These are phyloP conservation scores for Chytriomyces sp. DNA, from an alignment of 192 early-diverging fungal genomes.

Conservation along the genomic window DNA sequence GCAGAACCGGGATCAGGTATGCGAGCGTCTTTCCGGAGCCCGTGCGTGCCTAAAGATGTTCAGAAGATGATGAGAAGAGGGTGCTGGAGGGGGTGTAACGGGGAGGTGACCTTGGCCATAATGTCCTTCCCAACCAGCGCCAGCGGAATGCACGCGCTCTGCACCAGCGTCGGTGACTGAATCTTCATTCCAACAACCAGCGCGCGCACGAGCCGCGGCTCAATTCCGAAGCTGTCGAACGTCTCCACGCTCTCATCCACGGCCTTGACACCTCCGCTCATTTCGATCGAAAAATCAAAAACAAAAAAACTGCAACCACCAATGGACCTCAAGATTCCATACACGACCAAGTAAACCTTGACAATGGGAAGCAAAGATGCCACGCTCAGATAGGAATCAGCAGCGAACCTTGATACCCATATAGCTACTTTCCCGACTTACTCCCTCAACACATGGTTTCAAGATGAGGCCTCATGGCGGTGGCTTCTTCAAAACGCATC, in stretches of 20 bases:
- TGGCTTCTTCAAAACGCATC: too few species aligned
- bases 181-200: slow-evolving; percentile 78
- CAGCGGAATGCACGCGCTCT: slow-evolving; percentile 85
- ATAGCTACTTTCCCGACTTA: too few species aligned
- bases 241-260: not conserved
- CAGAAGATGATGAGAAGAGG: not conserved
- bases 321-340: not conserved
- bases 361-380: too few species aligned
- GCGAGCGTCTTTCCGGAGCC: slow-evolving; percentile 98
- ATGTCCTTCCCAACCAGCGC: slow-evolving; percentile 92
- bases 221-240: slow-evolving; percentile 69
- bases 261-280: not conserved
- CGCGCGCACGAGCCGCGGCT: slow-evolving; percentile 85
- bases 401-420: too few species aligned
- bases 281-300: not conserved
- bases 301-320: not conserved
- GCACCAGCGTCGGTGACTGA: slow-evolving; percentile 84
- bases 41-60: slow-evolving; percentile 71
- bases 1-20: slow-evolving; percentile 86
- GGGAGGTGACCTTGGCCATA: slow-evolving; percentile 60
- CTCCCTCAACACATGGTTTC: too few species aligned
- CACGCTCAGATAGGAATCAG: too few species aligned
- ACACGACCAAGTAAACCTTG: not conserved
- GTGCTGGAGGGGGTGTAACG: not conserved
- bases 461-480: too few species aligned